Conservation (phyloP, 169 alveolate genomes). For the Plasmodium coatneyi region DNA sequence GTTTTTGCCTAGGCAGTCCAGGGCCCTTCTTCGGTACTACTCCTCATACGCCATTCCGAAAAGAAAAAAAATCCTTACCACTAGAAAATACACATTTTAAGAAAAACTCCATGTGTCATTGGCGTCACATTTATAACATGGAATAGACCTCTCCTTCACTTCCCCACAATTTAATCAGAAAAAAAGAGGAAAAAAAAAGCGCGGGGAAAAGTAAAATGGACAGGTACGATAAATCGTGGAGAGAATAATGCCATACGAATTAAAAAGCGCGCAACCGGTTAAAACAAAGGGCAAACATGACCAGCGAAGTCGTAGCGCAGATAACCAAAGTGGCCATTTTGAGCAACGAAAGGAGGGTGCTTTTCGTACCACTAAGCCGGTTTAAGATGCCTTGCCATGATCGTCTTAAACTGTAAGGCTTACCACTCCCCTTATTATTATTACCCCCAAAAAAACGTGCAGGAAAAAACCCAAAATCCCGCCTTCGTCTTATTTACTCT, state of each 20-base stretch:
- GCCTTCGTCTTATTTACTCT: slow-evolving; percentile 65
- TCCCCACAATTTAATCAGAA: background rate
- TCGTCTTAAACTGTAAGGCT: background rate
- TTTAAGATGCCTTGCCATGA: background rate
- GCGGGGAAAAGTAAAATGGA: background rate
- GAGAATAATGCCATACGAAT: background rate
- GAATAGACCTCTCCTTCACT: background rate
- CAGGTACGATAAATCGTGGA: background rate
- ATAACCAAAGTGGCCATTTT: background rate
- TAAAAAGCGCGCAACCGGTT: background rate
- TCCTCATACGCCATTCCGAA: background rate
- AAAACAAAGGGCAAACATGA: background rate
- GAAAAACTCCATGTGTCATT: background rate
- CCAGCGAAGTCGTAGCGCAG: background rate
- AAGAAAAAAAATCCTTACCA: background rate
- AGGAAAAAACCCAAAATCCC: slow-evolving; percentile 72
- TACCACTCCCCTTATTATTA: background rate
- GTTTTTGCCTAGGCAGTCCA: background rate
- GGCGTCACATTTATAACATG: background rate
- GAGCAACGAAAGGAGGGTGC: background rate
- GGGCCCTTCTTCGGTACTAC: background rate
- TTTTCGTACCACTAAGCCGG: background rate
- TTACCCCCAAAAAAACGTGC: background rate
- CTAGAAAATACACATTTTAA: background rate
- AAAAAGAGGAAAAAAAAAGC: background rate